These are phyloP conservation scores for Byssochlamys sp. DNA, from an alignment of 2,329 filamentous ascomycete species.

Conservation along the genomic window DNA sequence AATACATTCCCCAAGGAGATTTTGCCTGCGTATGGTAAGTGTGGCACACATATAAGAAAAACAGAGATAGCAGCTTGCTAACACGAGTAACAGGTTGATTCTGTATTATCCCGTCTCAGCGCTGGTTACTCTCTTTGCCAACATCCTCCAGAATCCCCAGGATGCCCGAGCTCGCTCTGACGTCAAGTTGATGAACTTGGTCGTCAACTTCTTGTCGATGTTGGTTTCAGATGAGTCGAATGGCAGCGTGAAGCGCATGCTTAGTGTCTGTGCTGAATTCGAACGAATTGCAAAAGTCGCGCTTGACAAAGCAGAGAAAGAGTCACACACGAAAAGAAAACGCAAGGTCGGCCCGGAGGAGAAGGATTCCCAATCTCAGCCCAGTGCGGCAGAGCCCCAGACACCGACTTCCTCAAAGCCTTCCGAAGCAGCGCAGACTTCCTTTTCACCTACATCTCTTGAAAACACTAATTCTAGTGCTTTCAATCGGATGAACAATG, in stretches of 20 bases:
- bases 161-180: slow-evolving; percentile 82
- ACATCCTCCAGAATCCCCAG: slow-evolving; percentile 88
- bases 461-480: slow-evolving; percentile 10
- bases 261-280: slow-evolving; percentile 89
- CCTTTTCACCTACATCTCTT: slow-evolving; percentile 17
- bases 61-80: slow-evolving; percentile 3
- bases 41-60: neutral
- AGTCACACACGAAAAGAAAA: slow-evolving; percentile 70
- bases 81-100: slow-evolving; percentile 54
- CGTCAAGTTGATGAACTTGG: slow-evolving; percentile 79
- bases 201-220: slow-evolving; percentile 83
- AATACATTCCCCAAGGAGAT: slow-evolving; percentile 92
- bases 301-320: slow-evolving; percentile 82
- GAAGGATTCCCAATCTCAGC: slow-evolving; percentile 13
- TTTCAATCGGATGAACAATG: slow-evolving; percentile 8
- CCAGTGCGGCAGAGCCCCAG: slow-evolving; percentile 7
- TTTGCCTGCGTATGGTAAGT: slow-evolving; percentile 87
- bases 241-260: slow-evolving; percentile 84
- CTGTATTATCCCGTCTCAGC: slow-evolving; percentile 94
- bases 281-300: slow-evolving; percentile 85
- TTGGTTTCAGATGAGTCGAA: slow-evolving; percentile 83
- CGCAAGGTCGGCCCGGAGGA: slow-evolving; percentile 60
- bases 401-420: slow-evolving; percentile 19
- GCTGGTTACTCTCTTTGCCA: slow-evolving; percentile 87
- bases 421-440: slow-evolving; percentile 11